A percentile compares a stretch with the other conserved stretches of the same genome.
Evolutionary conservation across 169 alveolate species (phyloP).

Genomic region (Amoebophrya sp.): DNA sequence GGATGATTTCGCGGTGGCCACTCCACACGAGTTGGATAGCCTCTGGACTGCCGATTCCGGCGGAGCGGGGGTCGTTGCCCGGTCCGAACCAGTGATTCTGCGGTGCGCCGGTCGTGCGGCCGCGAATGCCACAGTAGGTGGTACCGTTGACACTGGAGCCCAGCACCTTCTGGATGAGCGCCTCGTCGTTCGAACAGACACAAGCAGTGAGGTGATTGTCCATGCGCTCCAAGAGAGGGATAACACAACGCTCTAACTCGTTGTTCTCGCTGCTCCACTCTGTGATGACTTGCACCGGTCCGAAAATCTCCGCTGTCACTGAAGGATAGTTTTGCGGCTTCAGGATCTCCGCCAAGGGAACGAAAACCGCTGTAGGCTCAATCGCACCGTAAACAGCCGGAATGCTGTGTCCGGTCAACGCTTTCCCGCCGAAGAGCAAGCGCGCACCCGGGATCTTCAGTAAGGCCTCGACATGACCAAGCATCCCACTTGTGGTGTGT

Average conservation of each 20-base stretch:
- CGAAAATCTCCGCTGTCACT: slow-evolving; percentile 64
- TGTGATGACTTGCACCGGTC: slow-evolving; percentile 71
- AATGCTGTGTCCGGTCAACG: slow-evolving; percentile 54
- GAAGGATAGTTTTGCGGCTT: slow-evolving; percentile 42
- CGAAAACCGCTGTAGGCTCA: slow-evolving; percentile 72
- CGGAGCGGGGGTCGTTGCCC: slow-evolving; percentile 76
- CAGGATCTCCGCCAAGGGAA: slow-evolving; percentile 57
- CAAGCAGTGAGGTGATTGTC: slow-evolving; percentile 73
- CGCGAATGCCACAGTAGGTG: slow-evolving; percentile 75
- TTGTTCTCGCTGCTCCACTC: slow-evolving; percentile 53
- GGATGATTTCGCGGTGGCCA: slow-evolving; percentile 71
- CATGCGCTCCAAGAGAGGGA: slow-evolving; percentile 56
- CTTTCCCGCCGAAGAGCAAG: slow-evolving; percentile 72
- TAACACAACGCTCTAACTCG: slow-evolving; percentile 42
- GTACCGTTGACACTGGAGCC: slow-evolving; percentile 69
- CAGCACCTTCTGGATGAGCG: slow-evolving; percentile 50
- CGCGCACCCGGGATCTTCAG: slow-evolving; percentile 62
- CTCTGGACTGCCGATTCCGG: slow-evolving; percentile 78
- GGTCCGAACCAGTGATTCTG: slow-evolving; percentile 85
- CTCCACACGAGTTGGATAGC: slow-evolving; percentile 73
- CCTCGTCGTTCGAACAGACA: slow-evolving; percentile 65
- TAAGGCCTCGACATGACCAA: slow-evolving; percentile 59
- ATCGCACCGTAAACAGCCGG: slow-evolving; percentile 67
- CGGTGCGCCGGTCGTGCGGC: slow-evolving; percentile 88
- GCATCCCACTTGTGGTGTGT: slow-evolving; percentile 61